phyloP scores from a whole-genome alignment of 176 grass and related monocot species.

The Oryza glumipatula region DNA sequence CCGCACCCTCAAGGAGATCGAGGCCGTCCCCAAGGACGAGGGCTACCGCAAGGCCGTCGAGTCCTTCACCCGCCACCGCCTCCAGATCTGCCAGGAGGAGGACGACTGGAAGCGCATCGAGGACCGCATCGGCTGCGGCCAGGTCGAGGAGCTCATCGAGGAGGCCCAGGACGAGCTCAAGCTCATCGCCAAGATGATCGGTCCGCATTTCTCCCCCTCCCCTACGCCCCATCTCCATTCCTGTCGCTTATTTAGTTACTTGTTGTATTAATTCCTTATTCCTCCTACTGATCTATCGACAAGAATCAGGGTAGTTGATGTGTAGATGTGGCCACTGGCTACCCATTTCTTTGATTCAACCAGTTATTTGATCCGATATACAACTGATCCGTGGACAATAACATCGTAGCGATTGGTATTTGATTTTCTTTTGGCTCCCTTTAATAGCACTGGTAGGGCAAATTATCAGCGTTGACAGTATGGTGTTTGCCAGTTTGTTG shows the following conservation, averaged over 20 bases:
- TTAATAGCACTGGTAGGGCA: not conserved
- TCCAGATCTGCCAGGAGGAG: slow-evolving; percentile 89
- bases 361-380: not conserved
- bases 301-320: slow-evolving; percentile 21
- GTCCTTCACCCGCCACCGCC: slow-evolving; percentile 77
- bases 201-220: slow-evolving; percentile 21
- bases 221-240: not conserved
- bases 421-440: not conserved
- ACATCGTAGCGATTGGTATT: not conserved
- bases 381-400: not conserved
- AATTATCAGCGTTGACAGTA: not conserved
- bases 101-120: slow-evolving; percentile 83
- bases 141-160: slow-evolving; percentile 94
- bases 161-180: slow-evolving; percentile 92
- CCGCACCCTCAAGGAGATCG: slow-evolving; percentile 85
- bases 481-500: slow-evolving; percentile 1
- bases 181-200: slow-evolving; percentile 82
- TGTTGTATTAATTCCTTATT: not conserved
- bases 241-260: not conserved
- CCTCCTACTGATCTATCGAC: not conserved
- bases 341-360: not conserved
- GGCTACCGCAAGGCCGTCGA: slow-evolving; percentile 95
- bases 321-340: not conserved
- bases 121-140: slow-evolving; percentile 72
- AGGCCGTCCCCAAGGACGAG: slow-evolving; percentile 77